phyloP scores from a whole-genome alignment of 2,329 filamentous ascomycete species.

The Neofusicoccum ribis region DNA sequence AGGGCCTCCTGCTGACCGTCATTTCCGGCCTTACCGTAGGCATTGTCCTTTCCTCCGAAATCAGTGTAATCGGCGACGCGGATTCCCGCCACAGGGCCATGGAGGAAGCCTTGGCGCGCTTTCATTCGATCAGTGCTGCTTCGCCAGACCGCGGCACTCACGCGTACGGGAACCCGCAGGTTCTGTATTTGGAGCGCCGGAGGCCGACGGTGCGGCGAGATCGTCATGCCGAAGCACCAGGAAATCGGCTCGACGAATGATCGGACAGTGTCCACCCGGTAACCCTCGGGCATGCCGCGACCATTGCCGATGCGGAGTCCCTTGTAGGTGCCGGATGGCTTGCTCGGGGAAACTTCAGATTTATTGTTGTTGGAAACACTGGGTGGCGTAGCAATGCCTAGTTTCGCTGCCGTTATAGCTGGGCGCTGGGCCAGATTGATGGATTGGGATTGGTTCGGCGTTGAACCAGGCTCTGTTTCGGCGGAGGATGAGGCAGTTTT shows the following conservation, averaged over 20 bases:
- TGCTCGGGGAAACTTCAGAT: constrained; percentile 23
- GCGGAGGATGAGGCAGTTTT: constrained; percentile 32
- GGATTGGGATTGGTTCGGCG: constrained; percentile 14
- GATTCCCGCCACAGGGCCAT: constrained; percentile 59
- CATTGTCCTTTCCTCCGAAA: constrained; percentile 45
- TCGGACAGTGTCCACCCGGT: constrained; percentile 57
- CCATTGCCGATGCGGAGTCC: constrained; percentile 60
- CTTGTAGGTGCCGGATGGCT: constrained; percentile 49
- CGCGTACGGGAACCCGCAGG: constrained; percentile 58
- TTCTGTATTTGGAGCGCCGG: constrained; percentile 50
- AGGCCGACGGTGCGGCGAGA: constrained; percentile 48
- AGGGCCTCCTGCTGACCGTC: constrained; percentile 34
- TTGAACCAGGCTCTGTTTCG: constrained; percentile 8
- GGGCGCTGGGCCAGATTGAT: constrained; percentile 14
- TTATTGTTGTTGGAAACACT: constrained; percentile 26
- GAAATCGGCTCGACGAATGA: constrained; percentile 59
- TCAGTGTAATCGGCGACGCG: constrained; percentile 57
- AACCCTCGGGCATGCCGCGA: constrained; percentile 58
- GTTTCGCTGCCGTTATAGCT: neutral
- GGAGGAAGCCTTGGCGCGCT: constrained; percentile 56
- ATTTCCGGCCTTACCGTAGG: constrained; percentile 26
- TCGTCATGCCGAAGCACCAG: constrained; percentile 59
- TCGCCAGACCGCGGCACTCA: constrained; percentile 56
- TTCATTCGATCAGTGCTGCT: constrained; percentile 53
- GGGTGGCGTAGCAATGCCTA: constrained; percentile 28